Evolutionary conservation across 345 rosid species (phyloP), one percentile per base, ranked within the genome.

Genomic region (Eucalyptus erythrocorys): DNA sequence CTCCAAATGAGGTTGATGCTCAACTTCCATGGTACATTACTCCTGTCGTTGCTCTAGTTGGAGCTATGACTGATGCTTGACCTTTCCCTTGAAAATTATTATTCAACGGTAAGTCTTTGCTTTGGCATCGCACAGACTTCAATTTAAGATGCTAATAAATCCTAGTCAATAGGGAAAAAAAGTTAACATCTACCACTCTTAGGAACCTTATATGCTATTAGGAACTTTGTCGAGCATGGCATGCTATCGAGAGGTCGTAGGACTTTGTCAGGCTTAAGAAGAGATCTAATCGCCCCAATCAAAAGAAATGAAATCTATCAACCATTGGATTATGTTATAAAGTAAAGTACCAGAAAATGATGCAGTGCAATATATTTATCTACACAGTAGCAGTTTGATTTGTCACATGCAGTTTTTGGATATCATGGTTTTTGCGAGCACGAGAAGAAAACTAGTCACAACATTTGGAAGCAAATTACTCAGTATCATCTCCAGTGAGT

Each of bases 241-340:
- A 57, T 57, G 64, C 64, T 24, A 26, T 26, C 0, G n/a, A 26
- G 64, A 1, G 30, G 30, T 57, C 0, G 3, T 0, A 24, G 64
- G 64, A 57, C 13, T 10, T 24, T 11, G 13, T 57, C 6, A 57
- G 3, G 64, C 13, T 57, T 57, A 2, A 57, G 64, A 57, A 57
- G 64, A 57, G 30, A 57, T 57, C 64, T 26, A 57, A 26, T 26
- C 0, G 3, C 1, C 0, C 1, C 64, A 57, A 57, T 1, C 64
- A 10, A 57, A 57, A 24, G 30, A 57, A 57, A 57, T 57, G 13
- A 57, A 57, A 57, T 10, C 64, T 26, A 57, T 57, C 61, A 57
- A 57, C 59, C 59, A 53, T 8, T 0, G 59, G 22, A 53, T 53
- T 21, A 21, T 19, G 10, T 53, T 55, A 55, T 55, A 55, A 55